A percentile compares a stretch with the other conserved stretches of the same genome.
Conservation (phyloP, 73 alveolate genomes). For the Durusdinium trenchii region DNA sequence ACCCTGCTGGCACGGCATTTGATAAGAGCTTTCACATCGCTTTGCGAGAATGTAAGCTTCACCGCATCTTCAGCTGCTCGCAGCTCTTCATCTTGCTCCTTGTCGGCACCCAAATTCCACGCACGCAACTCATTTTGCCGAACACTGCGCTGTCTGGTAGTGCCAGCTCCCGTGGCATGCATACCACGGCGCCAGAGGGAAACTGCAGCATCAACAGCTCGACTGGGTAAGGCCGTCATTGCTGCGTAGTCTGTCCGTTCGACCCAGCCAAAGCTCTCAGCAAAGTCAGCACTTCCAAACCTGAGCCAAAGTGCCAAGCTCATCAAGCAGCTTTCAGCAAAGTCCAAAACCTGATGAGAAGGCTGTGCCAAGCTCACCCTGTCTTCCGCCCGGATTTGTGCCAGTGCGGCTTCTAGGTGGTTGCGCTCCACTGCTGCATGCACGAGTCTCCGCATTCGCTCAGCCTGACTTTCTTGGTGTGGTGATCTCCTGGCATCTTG, state of each 20-base stretch:
- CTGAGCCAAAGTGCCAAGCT: slow-evolving; percentile 80
- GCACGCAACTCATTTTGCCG: slow-evolving; percentile 72
- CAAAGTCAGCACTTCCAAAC: slow-evolving; percentile 63
- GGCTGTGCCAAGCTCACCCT: background rate
- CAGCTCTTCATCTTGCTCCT: background rate
- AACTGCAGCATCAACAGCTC: slow-evolving; percentile 75
- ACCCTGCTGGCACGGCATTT: slow-evolving; percentile 27
- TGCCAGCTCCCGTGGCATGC: slow-evolving; percentile 79
- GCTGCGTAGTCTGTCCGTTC: slow-evolving; percentile 83
- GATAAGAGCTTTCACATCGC: background rate
- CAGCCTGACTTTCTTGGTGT: slow-evolving; percentile 27
- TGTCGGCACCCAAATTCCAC: slow-evolving; percentile 18
- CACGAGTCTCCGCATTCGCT: slow-evolving; percentile 61
- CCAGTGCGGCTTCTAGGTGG: background rate
- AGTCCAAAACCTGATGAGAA: background rate
- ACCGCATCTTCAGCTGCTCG: background rate
- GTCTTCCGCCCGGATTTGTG: background rate
- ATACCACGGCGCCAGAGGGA: slow-evolving; percentile 28
- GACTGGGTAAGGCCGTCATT: slow-evolving; percentile 53
- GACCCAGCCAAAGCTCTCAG: slow-evolving; percentile 56
- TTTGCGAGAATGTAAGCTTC: background rate
- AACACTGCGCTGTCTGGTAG: slow-evolving; percentile 83
- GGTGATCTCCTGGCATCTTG: slow-evolving; percentile 29
- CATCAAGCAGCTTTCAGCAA: slow-evolving; percentile 60
- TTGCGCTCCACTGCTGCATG: slow-evolving; percentile 34